Base-by-base conservation (phyloP, 2,329 filamentous ascomycete species). In the Salinomyces thailandicus region DNA sequence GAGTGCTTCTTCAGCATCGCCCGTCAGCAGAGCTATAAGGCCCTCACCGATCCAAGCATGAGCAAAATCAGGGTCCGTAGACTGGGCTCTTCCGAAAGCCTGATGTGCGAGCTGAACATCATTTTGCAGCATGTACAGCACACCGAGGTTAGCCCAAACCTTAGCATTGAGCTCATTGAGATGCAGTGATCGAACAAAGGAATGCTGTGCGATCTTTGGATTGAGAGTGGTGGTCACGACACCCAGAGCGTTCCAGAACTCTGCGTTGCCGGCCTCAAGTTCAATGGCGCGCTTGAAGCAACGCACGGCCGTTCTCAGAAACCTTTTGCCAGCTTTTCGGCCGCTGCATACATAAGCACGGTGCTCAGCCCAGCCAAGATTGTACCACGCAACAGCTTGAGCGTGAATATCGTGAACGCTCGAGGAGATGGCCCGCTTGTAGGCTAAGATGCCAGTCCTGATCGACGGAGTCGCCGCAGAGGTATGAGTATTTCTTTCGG, bases 251-350 rank as follows among this genome's bases (percentile, higher is more conserved):
- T 96, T 96, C 91, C 91, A 98, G 59, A 96, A 96, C 48, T 96
- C 89, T 0, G 85, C 69, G 54, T 96, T 98, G 35, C 86, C 84
- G 5, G 87, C 83, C 60, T 98, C 93, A 1, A 95, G 70, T 61
- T 96, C 91, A 46, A 98, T 98, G 1, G 91, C 84, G 30, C 85
- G 74, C 63, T 98, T 98, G 71, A 98, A 96, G 51, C 85, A 91
- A 37, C 79, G 74, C 45, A 96, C 81, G 1, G 91, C 75, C 5
- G 86, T 79, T 57, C 81, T 87, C 31, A 91, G 67, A 48, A 85
- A 86, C 47, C 71, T 72, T 53, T 76, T 44, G 71, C 68, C 51
- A 71, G 80, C 51, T 39, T 76, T 77, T 7, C 47, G 65, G 17
- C 43, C 42, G 14, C 85, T 66, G 52, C 77, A 84, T 8, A 69